Base-by-base conservation (phyloP, 2,329 filamentous ascomycete species). In the Calonectria naviculata region DNA sequence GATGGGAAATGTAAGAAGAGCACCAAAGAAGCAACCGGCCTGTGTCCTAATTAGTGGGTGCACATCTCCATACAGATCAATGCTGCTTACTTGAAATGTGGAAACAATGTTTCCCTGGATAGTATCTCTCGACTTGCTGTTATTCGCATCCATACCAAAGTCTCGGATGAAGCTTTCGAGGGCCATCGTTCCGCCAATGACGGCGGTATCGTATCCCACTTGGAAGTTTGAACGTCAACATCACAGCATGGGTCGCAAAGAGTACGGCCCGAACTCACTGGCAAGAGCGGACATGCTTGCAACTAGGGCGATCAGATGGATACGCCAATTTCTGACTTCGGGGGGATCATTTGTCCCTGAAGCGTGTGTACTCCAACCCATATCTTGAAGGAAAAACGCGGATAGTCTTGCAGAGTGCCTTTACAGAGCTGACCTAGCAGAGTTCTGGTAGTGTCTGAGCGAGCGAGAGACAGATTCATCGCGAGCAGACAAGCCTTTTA, bases 1-100 rank as follows among this genome's bases (percentile, higher is more conserved):
- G 38, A 88, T 81, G 26, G 86, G 86, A 70, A 87, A 88, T 5
- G 80, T 83, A 31, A 81, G 54, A 15, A 85, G 75, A 15, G 82
- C 80, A 54, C 83, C 84, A 62, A 84, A 82, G 76, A 85, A 85
- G 71, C 82, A 83, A 21, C 84, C 84, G 9, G 82, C 83, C 74
- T 85, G 75, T 44, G 65, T 46, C 67, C 19, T 8, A 17, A 6
- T n/a, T 19, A 29, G 5, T 2, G 7, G 10, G 19, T 12, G 17
- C 15, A 6, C 15, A 9, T 31, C 1, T 6, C 10, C 29, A 56
- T 19, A 15, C 17, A 26, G 26, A 7, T 28, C 4, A n/a, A 12
- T 19, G 7, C 26, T 15, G 4, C 4, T 0, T 70, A 77, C 73
- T 71, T 85, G 81, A 42, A 80, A 80, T 38, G 78, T 81, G 24